Conservation (phyloP, 1,139 yeast species). For the Blastobotrys raffinosifermentans region DNA sequence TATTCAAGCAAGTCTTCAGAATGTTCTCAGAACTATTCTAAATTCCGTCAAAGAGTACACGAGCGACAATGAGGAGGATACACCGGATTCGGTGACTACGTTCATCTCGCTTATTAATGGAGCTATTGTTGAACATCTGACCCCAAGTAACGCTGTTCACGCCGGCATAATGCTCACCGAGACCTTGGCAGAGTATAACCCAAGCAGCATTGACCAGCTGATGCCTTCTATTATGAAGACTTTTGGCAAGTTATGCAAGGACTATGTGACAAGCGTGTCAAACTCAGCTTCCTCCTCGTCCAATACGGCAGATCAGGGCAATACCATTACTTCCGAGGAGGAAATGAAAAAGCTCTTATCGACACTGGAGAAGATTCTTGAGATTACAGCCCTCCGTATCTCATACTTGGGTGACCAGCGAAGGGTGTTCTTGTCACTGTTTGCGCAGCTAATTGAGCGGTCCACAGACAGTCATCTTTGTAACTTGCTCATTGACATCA, state of each 20-base stretch:
- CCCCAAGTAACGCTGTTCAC: conserved; percentile 67
- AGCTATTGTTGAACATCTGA: conserved; percentile 78
- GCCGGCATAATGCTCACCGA: conserved; percentile 87
- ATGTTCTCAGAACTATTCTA: conserved; percentile 62
- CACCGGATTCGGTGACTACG: conserved; percentile 50
- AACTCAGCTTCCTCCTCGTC: not conserved
- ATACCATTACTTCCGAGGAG: conserved; percentile 38
- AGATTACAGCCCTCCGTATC: conserved; percentile 73
- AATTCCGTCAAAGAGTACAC: conserved; percentile 26
- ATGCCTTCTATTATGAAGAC: conserved; percentile 78
- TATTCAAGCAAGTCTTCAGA: conserved; percentile 59
- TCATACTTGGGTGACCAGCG: conserved; percentile 88
- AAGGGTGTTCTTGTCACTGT: conserved; percentile 72
- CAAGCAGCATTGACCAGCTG: conserved; percentile 66
- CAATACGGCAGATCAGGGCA: conserved; percentile 4
- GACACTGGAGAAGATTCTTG: conserved; percentile 67
- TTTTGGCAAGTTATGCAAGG: conserved; percentile 81
- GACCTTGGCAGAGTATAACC: conserved; percentile 71
- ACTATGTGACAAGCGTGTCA: conserved; percentile 46
- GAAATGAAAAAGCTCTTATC: conserved; percentile 78
- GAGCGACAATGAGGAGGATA: conserved; percentile 41
- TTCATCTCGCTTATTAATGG: conserved; percentile 58
- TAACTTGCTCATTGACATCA: conserved; percentile 69
- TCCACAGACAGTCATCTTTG: conserved; percentile 73
- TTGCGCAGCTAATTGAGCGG: conserved; percentile 87